Evolutionary conservation across 1,284 basidiomycete genomes (phyloP), one percentile per base, ranked within the genome.

Genomic region (Taiwanofungus camphoratus): DNA sequence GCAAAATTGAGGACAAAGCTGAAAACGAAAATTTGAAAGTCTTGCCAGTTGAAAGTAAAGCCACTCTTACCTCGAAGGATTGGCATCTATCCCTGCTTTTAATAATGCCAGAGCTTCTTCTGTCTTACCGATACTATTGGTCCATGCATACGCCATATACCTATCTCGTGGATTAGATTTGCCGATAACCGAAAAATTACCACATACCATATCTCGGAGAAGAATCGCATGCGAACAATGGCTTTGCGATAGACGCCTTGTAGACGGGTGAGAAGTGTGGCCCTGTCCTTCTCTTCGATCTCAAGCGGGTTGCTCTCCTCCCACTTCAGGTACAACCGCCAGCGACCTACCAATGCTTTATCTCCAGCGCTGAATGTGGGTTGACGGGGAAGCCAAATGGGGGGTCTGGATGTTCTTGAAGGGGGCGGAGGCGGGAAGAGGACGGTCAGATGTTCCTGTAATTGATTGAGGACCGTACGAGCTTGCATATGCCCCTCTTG

Each of bases 251-350:
- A 92, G 2, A 92, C 90, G 36, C 83, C 82, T 51, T 84, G 79
- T 5, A 97, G 74, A 23, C 95, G 79, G 15, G 72, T 72, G 38
- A 84, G 73, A 26, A 95, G 63, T 4, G 74, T 73, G 2, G 69
- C 62, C 40, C 76, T 72, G 51, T 98, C 93, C 52, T 79, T 77
- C 42, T 97, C 94, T 50, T 95, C 92, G 42, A 96, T 79, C 60
- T 92, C 88, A 31, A 96, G 71, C 1, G 94, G 96, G 58, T 99
- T 98, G 51, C 77, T 76, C 62, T 96, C 92, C 65, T 99, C 96
- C 90, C 92, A 99, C 56, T 91, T 90, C 39, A 99, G 67, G 61
- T 97, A 98, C 2, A 77, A 72, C 55, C 91, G 90, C 96, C 96
- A 99, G 12, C 80, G 79, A 16, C 82, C 80, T 4, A 92, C 79